Evolutionary conservation across 495 filamentous ascomycete species (phyloP), one percentile per base, ranked within the genome.

Genomic region (Astrothelium subdiscretum): DNA sequence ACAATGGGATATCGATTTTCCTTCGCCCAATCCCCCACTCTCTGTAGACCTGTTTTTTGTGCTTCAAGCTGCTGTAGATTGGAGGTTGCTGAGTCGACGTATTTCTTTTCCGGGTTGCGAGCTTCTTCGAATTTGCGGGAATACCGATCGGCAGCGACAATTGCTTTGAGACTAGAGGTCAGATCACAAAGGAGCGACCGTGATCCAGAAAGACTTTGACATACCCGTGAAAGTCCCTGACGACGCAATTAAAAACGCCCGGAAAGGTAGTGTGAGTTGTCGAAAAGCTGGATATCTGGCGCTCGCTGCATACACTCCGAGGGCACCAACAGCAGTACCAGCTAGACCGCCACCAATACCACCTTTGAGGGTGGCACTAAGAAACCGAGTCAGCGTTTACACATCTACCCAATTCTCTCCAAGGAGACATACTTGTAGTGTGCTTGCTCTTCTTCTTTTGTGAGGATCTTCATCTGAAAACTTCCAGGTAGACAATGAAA

Each of bases 1-100:
- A 98, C 87, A 72, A 98, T 96, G 67, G 82, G 81, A 77, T 98
- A 98, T 62, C 92, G 83, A 79, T 97, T 87, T 67, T 90, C 82
- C 42, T 84, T 78, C 38, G 87, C 88, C 72, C 81, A 88, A 15
- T 79, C 78, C 64, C 79, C 72, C 2, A 79, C 69, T 38, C 78
- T 78, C 64, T 88, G 77, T 70, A 79, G 78, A 26, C 78, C 73
- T 15, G 81, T 76, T 65, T 89, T 79, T 42, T 79, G 73, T 27
- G 76, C 70, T 31, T 84, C 69, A 57, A 80, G 76, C 26, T 79
- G 75, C 8, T 76, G 70, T 12, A 80, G 81, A 62, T 81, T 73
- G 13, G 72, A 65, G 20, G 75, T 73, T 59, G 85, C 73, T 58
- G 78, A 77, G 74, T 92, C 86, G 67, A 83, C 70, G 79, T 90